Evolutionary conservation across 805 yeast species (phyloP), one percentile per base, ranked within the genome.

Genomic region (Yamadazyma kitorensis): DNA sequence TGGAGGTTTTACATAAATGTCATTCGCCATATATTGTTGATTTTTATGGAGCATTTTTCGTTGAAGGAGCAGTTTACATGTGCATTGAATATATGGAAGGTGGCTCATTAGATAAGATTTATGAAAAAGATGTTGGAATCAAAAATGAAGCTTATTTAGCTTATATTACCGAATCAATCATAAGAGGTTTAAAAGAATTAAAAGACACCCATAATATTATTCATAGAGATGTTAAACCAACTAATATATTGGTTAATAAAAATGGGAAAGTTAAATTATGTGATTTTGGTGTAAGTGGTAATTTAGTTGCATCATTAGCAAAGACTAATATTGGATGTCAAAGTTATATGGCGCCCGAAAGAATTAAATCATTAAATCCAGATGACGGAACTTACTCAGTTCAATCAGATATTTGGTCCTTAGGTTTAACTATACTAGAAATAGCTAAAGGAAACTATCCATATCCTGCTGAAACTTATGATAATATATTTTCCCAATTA

Each of bases 21-120:
- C 76, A 77, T 45, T 82, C 94, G 11, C 94, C 93, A 2, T 86
- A 78, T 56, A 89, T 93, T 54, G 96, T 93, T 25, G 97, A 91
- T 51, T 93, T 93, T 51, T 93, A 86, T 54, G 98, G 98, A 27
- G 98, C 98, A 1, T 91, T 91, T 54, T 93, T 91, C 54, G 87
- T 87, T 20, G 98, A 93, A 61, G 96, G 97, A 29, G 96, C 97
- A 1, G 98, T 91, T 17, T 93, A 89, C 62, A 87, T 91, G 86
- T 93, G 98, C 63, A 91, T 91, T 76, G 98, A 91, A 62, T 86
- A 80, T 57, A 91, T 91, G 98, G 94, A 87, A 57, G 97, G 96
- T 30, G 96, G 96, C 0, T 86, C 96, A 0, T 64, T 91, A 39
- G 96, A 91, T 60, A 86, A 84, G 52, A 70, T 89, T 11, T 91